Evolutionary conservation across 352 stramenopile species (phyloP), one percentile per base, ranked within the genome.

Genomic region (Phytophthora constricta): DNA sequence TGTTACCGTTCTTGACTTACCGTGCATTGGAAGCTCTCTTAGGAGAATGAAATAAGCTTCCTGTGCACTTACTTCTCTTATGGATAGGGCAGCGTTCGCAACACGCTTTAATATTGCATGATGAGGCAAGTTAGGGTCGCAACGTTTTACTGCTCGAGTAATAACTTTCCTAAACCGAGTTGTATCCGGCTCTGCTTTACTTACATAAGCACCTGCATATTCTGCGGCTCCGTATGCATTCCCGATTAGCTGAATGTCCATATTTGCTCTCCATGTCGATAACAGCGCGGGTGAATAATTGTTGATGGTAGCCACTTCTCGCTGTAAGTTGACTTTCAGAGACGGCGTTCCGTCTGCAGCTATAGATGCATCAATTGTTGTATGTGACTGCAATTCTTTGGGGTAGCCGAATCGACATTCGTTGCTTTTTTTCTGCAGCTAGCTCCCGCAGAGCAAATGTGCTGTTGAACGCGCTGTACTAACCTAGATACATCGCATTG

Each of bases 151-250:
- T 1, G 58, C 55, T 31, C 39, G 57, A 19, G 27, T 19, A 11
- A 70, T 70, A 8, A 51, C 45, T 11, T 49, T 19, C 0, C 28
- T 72, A 51, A 3, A 64, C 19, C n/a, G 14, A 9, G 22, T 2
- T 23, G 41, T 47, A 47, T 47, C 16, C 19, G 41, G 41, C 9
- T 47, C 41, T 25, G 41, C 41, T 48, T 76, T 76, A 22, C 68
- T 76, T 1, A 67, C 28, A n/a, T 72, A 76, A 0, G 58, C 62
- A 25, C 62, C 63, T 11, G 63, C 64, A 27, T 76, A 76, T 19
- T 76, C 62, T 1, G 62, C 62, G 0, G 52, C 62, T 4, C 68
- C 58, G 25, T 76, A 70, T 10, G 58, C 62, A 27, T 76, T 76
- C 0, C 68, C 63, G 17, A 76, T 62, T 23, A 47, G 3, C 22